These are phyloP conservation scores for Sextonia rubra DNA, from an alignment of 164 flowering plant species.

Conservation along the genomic window DNA sequence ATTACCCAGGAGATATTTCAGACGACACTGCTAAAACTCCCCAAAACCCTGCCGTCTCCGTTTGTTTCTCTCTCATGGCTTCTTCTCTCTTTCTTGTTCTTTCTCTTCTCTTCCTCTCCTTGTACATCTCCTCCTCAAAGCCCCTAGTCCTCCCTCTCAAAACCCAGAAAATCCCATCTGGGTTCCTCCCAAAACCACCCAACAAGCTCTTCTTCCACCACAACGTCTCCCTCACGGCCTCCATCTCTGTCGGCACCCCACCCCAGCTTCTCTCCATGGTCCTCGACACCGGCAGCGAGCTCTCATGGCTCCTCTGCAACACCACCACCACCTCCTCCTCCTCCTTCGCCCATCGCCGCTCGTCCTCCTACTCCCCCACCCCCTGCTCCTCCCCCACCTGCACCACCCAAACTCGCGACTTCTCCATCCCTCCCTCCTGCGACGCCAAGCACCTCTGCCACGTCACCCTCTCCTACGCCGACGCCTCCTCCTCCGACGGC, in stretches of 20 bases:
- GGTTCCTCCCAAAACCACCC: slow-evolving; percentile 25
- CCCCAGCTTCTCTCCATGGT: slow-evolving; percentile 76
- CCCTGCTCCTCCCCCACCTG: slow-evolving; percentile 64
- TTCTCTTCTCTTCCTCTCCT: slow-evolving; percentile 6
- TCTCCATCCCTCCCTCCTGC: slow-evolving; percentile 59
- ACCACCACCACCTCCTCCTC: slow-evolving; percentile 28
- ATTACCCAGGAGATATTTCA: not conserved
- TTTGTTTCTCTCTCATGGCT: slow-evolving; percentile 1
- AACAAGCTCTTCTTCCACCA: slow-evolving; percentile 62
- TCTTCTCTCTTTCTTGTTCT: slow-evolving; percentile 4
- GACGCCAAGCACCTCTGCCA: slow-evolving; percentile 66
- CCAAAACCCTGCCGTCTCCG: no score
- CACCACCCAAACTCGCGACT: slow-evolving; percentile 49
- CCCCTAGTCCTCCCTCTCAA: slow-evolving; percentile 51
- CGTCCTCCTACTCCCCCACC: slow-evolving; percentile 48
- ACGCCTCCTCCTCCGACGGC: slow-evolving; percentile 65
- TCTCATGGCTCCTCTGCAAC: slow-evolving; percentile 73
- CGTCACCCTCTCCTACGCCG: slow-evolving; percentile 64
- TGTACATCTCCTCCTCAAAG: slow-evolving; percentile 4
- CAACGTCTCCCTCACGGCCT: slow-evolving; percentile 57
- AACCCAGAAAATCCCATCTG: slow-evolving; percentile 33
- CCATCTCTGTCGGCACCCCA: slow-evolving; percentile 70
- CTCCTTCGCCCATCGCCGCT: slow-evolving; percentile 44
- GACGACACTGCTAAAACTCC: not conserved
- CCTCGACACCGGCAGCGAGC: slow-evolving; percentile 90